Percentiles rank a stretch among this genome's conserved stretches.
Evolutionary conservation across 2,329 filamentous ascomycete species (phyloP).

Genomic region (Emergomyces africanus): DNA sequence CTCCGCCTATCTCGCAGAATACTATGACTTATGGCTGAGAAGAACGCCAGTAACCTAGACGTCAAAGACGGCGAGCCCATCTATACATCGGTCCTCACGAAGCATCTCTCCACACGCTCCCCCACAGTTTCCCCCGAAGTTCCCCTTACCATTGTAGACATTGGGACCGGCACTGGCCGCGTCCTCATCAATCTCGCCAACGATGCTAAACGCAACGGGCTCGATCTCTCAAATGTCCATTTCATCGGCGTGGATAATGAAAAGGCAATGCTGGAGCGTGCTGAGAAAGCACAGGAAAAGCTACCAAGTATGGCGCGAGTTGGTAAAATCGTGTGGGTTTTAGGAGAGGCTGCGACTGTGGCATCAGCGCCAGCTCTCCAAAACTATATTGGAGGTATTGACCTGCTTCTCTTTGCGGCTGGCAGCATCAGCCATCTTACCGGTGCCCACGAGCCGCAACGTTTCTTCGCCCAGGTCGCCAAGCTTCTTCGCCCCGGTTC

Average conservation of each 20-base stretch:
- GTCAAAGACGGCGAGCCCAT: not conserved
- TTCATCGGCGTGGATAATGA: not conserved
- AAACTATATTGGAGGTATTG: not conserved
- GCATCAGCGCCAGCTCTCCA: not conserved
- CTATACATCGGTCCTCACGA: not conserved
- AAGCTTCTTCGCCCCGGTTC: not conserved
- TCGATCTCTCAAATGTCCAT: not conserved
- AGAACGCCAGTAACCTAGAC: not conserved
- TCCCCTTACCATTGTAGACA: not conserved
- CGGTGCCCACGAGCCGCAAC: not conserved
- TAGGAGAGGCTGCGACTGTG: not conserved
- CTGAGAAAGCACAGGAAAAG: not conserved
- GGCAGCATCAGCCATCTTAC: conserved; percentile 1
- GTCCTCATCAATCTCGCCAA: not conserved
- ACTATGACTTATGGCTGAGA: not conserved
- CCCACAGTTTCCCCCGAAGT: not conserved
- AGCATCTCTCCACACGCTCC: not conserved
- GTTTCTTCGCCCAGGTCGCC: not conserved
- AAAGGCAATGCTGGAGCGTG: not conserved
- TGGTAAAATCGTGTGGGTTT: not conserved
- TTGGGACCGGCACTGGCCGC: not conserved
- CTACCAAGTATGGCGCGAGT: not conserved
- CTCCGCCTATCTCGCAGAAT: not conserved
- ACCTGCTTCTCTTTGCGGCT: not conserved
- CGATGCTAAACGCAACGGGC: not conserved